These are phyloP conservation scores for Hygrophoropsis aurantiaca DNA, from an alignment of 768 basidiomycete genomes.

Conservation along the genomic window DNA sequence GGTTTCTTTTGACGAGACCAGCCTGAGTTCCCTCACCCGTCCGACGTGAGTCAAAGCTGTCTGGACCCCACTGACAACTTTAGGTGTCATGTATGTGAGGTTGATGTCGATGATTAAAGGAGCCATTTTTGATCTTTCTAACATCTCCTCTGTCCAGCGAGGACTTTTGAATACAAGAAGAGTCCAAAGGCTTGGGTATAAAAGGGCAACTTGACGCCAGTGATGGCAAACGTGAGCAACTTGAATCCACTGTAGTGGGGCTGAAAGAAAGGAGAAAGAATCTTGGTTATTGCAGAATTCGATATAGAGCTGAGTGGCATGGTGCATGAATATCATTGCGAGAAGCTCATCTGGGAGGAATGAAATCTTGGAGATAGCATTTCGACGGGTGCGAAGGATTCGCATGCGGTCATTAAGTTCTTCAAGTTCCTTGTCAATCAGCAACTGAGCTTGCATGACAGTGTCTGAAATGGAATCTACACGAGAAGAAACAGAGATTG, in stretches of 20 bases:
- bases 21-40: conserved; percentile 33
- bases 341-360: conserved; percentile 23
- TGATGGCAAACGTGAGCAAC: background rate
- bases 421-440: conserved; percentile 18
- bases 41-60: conserved; percentile 30
- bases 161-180: background rate
- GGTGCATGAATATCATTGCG: conserved; percentile 19
- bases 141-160: background rate
- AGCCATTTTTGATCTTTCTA: background rate
- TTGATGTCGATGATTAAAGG: conserved; percentile 9
- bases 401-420: conserved; percentile 12
- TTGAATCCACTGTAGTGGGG: conserved; percentile 18
- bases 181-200: background rate
- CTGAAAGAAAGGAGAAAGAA: no score
- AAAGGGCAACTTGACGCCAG: background rate
- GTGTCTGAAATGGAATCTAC: background rate
- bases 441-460: conserved; percentile 1
- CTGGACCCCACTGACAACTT: conserved; percentile 21
- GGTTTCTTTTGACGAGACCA: conserved; percentile 13
- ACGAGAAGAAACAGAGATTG: background rate
- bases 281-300: background rate
- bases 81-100: conserved; percentile 12
- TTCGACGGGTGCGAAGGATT: conserved; percentile 16
- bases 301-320: conserved; percentile 1
- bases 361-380: conserved; percentile 15